These are phyloP conservation scores for Herpetomonas samuelpessoai DNA, from an alignment of 208 protist genomes.

Conservation along the genomic window DNA sequence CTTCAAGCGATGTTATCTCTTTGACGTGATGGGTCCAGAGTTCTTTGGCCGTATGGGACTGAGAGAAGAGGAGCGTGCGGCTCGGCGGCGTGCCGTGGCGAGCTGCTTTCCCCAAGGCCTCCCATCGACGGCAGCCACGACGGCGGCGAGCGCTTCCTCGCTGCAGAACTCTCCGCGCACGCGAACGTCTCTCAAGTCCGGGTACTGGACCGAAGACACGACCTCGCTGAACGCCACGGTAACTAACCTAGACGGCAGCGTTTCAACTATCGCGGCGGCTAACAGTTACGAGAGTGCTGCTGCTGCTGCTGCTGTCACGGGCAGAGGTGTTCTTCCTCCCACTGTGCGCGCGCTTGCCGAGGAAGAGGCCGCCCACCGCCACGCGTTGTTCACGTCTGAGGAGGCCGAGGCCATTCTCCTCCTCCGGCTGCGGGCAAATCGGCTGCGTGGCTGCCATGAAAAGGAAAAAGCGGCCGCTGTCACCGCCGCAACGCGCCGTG, in stretches of 20 bases:
- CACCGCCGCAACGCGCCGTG: not conserved
- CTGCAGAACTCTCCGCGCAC: too few species aligned
- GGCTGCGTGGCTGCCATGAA: not conserved
- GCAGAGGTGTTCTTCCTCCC: not conserved
- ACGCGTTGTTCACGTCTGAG: not conserved
- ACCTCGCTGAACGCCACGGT: not conserved
- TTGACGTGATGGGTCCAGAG: slow-evolving; percentile 14
- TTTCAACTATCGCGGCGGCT: not conserved
- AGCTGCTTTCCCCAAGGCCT: not conserved
- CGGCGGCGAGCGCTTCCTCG: not conserved
- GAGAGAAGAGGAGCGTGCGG: slow-evolving; percentile 1
- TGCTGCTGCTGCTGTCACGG: not conserved
- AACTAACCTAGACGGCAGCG: not conserved
- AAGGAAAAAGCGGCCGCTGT: not conserved
- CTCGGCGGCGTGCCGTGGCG: not conserved
- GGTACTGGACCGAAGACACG: not conserved
- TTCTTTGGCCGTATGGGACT: slow-evolving; percentile 6
- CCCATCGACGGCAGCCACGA: not conserved
- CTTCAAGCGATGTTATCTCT: slow-evolving; percentile 4
- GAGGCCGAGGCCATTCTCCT: not conserved
- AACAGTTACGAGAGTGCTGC: too few species aligned
- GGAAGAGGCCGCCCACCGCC: not conserved
- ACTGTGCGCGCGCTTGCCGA: not conserved
- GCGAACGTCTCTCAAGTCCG: too few species aligned
- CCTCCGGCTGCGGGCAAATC: not conserved